Conservation (phyloP, 192 early-diverging fungal species). For the Diversispora eburnea region DNA sequence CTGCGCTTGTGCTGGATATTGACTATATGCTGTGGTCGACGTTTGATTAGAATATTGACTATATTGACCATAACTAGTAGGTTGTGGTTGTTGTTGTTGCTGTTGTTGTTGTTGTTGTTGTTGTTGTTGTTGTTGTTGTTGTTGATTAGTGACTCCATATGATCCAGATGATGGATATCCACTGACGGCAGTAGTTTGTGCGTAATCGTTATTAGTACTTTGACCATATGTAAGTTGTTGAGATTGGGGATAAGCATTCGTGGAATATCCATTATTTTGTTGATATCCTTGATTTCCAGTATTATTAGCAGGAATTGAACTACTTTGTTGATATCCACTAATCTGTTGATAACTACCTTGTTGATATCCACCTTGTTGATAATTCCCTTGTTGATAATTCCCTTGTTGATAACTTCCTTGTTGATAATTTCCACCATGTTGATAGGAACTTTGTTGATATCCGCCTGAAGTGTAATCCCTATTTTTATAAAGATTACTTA, state of each 20-base stretch:
- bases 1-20: conserved; percentile 20
- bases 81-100: neutral
- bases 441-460: conserved; percentile 25
- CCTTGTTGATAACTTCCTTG: conserved; percentile 20
- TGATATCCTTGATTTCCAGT: neutral
- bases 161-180: conserved; percentile 7
- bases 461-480: conserved; percentile 17
- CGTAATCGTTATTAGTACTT: conserved; percentile 12
- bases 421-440: conserved; percentile 1
- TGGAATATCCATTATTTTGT: conserved; percentile 17
- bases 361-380: conserved; percentile 12
- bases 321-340: conserved; percentile 12
- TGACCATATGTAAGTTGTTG: conserved; percentile 25
- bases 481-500: neutral
- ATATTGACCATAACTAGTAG: conserved; percentile 17
- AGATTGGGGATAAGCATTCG: conserved; percentile 1
- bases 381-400: conserved; percentile 10
- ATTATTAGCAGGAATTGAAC: neutral
- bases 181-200: neutral
- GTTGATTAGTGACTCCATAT: neutral
- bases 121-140: neutral
- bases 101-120: neutral
- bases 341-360: neutral
- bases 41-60: conserved; percentile 6
- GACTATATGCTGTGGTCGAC: conserved; percentile 7